Conservation (phyloP, 495 filamentous ascomycete species). For the Mytilinidion resinicola region DNA sequence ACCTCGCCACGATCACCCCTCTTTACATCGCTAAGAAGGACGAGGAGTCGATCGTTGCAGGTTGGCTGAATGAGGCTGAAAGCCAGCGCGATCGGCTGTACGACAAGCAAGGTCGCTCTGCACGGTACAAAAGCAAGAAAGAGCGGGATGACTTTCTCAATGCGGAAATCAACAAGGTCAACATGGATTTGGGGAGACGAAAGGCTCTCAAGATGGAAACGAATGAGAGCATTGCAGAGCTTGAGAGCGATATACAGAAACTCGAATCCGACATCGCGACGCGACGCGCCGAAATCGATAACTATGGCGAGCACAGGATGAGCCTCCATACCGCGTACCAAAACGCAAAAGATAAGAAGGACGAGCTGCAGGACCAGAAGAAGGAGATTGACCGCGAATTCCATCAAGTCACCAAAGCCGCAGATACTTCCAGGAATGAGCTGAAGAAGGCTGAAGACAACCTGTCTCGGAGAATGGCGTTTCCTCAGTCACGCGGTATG, state of each 20-base stretch:
- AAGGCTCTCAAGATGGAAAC: conserved; percentile 77
- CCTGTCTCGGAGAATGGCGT: conserved; percentile 82
- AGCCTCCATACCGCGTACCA: conserved; percentile 65
- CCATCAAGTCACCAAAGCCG: conserved; percentile 74
- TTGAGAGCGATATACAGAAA: conserved; percentile 62
- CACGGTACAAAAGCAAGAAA: conserved; percentile 77
- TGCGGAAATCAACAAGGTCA: conserved; percentile 74
- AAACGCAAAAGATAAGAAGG: conserved; percentile 70
- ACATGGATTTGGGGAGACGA: conserved; percentile 64
- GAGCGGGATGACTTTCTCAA: conserved; percentile 82
- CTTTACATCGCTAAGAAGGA: conserved; percentile 66
- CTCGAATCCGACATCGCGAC: conserved; percentile 67
- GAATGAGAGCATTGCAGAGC: conserved; percentile 71
- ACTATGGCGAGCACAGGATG: conserved; percentile 66
- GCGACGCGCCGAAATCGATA: conserved; percentile 68
- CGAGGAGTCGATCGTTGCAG: conserved; percentile 62
- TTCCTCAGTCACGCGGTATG: conserved; percentile 74
- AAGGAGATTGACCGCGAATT: conserved; percentile 81
- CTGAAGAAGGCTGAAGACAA: conserved; percentile 66
- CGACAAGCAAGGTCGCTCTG: conserved; percentile 88
- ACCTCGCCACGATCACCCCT: conserved; percentile 65
- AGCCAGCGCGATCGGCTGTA: conserved; percentile 72
- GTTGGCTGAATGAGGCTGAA: conserved; percentile 69
- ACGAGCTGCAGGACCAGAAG: conserved; percentile 76
- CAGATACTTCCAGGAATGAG: conserved; percentile 67